A percentile compares a stretch with the other conserved stretches of the same genome.
These are phyloP conservation scores for Stachybotrys echinatus DNA, from an alignment of 2,329 filamentous ascomycete species.

Conservation along the genomic window DNA sequence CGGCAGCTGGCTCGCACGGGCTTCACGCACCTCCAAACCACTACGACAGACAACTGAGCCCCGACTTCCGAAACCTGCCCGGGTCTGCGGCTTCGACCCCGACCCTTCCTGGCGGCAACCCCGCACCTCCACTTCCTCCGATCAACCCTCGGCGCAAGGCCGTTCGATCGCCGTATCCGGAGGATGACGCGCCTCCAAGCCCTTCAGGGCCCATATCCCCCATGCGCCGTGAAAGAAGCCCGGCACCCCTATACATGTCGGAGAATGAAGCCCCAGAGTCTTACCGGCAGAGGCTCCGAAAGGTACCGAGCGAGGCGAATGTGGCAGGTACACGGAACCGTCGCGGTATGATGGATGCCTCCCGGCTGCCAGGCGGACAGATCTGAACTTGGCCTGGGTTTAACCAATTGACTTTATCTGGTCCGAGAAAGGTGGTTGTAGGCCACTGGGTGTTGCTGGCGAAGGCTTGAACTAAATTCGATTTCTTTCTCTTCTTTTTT, in stretches of 20 bases:
- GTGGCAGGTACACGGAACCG: constrained; percentile 5
- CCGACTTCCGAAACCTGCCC: constrained; percentile 24
- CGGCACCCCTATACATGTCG: constrained; percentile 23
- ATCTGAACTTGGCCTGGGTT: neutral
- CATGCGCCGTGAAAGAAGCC: constrained; percentile 14
- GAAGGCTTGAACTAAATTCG: too few relatives aligned
- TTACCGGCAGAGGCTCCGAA: constrained; percentile 35
- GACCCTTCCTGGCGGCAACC: constrained; percentile 26
- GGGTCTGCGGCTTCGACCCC: constrained; percentile 27
- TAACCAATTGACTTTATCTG: too few relatives aligned
- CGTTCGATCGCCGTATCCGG: constrained; percentile 28
- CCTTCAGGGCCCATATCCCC: constrained; percentile 15
- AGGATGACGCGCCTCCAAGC: constrained; percentile 21
- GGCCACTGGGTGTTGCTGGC: too few relatives aligned
- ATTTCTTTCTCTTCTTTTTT: too few relatives aligned
- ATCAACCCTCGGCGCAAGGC: constrained; percentile 53
- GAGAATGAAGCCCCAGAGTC: constrained; percentile 33
- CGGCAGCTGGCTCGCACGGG: neutral
- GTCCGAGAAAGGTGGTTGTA: too few relatives aligned
- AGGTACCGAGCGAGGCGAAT: constrained; percentile 35
- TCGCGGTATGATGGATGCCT: neutral
- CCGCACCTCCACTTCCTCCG: constrained; percentile 48
- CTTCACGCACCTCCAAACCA: constrained; percentile 10
- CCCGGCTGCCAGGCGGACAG: neutral
- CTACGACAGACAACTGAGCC: constrained; percentile 29